A percentile compares a stretch with the other conserved stretches of the same genome.
Evolutionary conservation across 345 rosid genomes (phyloP).

Genomic region (Barbarea vulgaris): DNA sequence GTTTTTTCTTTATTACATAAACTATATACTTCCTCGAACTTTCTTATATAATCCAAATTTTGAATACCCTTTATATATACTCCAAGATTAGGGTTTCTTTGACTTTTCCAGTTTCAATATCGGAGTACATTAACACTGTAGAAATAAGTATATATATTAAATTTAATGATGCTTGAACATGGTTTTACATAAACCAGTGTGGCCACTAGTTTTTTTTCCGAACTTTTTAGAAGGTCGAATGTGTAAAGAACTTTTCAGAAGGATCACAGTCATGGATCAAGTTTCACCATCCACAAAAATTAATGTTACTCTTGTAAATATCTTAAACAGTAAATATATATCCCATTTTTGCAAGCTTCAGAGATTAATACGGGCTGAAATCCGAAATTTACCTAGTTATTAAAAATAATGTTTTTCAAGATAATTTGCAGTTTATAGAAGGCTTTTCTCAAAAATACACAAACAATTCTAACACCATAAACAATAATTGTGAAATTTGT

Average conservation of each 20-base stretch:
- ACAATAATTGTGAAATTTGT: neutral
- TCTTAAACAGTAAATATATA: neutral
- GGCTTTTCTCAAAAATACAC: neutral
- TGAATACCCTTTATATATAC: neutral
- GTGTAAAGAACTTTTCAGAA: too few relatives aligned
- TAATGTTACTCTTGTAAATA: neutral
- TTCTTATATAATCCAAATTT: constrained; percentile 2
- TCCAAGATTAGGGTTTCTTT: constrained; percentile 12
- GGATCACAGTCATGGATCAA: neutral
- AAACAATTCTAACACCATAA: neutral
- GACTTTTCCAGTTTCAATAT: constrained; percentile 14
- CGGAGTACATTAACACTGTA: neutral
- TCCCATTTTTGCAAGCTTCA: neutral
- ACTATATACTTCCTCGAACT: neutral
- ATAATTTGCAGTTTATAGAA: neutral
- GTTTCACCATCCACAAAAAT: neutral
- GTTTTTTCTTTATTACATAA: constrained; percentile 6
- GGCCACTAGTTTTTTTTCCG: neutral
- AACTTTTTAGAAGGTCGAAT: neutral
- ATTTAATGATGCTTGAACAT: constrained; percentile 15
- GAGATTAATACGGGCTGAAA: too few relatives aligned
- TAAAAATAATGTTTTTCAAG: neutral
- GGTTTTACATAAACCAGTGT: neutral
- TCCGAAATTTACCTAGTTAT: neutral
- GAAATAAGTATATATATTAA: neutral